A percentile compares a stretch with the other conserved stretches of the same genome.
Conservation (phyloP, 441 rosid species). For the Gossypium schwendimanii region DNA sequence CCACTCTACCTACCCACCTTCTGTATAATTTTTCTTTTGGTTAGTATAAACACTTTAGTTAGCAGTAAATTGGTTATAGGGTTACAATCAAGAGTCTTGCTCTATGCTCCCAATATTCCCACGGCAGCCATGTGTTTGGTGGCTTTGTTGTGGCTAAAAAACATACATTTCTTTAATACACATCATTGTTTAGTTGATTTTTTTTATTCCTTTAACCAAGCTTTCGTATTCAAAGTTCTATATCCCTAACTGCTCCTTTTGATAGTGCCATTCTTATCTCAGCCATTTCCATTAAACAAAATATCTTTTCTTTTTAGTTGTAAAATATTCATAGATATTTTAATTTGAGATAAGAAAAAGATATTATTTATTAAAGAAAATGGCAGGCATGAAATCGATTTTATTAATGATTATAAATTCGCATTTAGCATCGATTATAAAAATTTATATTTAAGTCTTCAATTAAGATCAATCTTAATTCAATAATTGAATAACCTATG, state of each 20-base stretch:
- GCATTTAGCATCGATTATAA: too few species aligned
- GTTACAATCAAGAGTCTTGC: background rate
- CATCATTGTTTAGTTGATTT: background rate
- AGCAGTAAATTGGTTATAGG: background rate
- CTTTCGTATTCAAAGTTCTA: background rate
- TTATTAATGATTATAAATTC: too few species aligned
- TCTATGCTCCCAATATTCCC: background rate
- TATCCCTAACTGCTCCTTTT: conserved; percentile 9
- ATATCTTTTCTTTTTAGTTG: background rate
- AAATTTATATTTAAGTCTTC: too few species aligned
- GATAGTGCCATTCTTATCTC: conserved; percentile 17
- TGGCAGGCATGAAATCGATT: too few species aligned
- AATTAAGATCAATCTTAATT: too few species aligned
- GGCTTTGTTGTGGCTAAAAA: background rate
- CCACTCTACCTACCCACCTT: too few species aligned
- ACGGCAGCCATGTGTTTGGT: background rate
- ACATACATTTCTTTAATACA: background rate
- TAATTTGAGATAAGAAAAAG: too few species aligned
- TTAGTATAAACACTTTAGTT: too few species aligned
- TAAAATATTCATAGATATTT: too few species aligned
- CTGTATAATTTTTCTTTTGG: too few species aligned
- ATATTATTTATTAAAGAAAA: too few species aligned
- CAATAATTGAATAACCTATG: too few species aligned
- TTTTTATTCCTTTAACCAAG: background rate
- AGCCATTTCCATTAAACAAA: conserved; percentile 18